Evolutionary conservation across 2,329 filamentous ascomycete species (phyloP), one percentile per base, ranked within the genome.

Genomic region (Colletotrichum salicis): DNA sequence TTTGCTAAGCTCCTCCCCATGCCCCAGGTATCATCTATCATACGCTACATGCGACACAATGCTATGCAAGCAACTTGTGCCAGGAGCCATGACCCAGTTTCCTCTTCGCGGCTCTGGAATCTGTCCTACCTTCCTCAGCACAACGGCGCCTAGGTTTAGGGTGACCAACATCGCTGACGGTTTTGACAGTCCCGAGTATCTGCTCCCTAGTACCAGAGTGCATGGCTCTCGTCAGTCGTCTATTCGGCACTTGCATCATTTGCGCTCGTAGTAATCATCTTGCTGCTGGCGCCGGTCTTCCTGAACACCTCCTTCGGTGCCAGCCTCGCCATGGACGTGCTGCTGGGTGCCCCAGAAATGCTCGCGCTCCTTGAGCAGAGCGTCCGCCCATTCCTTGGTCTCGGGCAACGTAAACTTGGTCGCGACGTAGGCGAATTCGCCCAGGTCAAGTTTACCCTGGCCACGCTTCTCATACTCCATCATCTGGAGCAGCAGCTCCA

Each of bases 401-500:
- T 97, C 96, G 0, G 90, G 89, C 75, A 97, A 86, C 66, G 88
- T 86, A 75, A 98, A 92, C 76, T 89, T 90, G 58, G 85, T 87
- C 10, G 93, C 89, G 2, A 98, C 96, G 79, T 93, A 92, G 0
- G 90, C 89, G 76, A 99, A 98, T 84, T 99, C 96, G 64, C 92
- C 90, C 62, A 99, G 84, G 80, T 98, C 94, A 51, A 94, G 81
- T 74, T 84, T 83, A 33, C 90, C 89, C 67, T 91, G 83, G 61
- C 90, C 86, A 13, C 87, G 84, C 77, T 93, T 92, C 88, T 99
- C 96, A 79, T 99, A 99, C 82, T 99, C 96, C 35, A 97, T 86
- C 93, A 98, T 98, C 85, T 99, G 96, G 78, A 97, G 84, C 73
- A 99, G 84, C 75, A 99, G 85, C 84, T 99, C 96, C 81, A 99